These are phyloP conservation scores for Mycena filopes DNA, from an alignment of 768 basidiomycete genomes.

Conservation along the genomic window DNA sequence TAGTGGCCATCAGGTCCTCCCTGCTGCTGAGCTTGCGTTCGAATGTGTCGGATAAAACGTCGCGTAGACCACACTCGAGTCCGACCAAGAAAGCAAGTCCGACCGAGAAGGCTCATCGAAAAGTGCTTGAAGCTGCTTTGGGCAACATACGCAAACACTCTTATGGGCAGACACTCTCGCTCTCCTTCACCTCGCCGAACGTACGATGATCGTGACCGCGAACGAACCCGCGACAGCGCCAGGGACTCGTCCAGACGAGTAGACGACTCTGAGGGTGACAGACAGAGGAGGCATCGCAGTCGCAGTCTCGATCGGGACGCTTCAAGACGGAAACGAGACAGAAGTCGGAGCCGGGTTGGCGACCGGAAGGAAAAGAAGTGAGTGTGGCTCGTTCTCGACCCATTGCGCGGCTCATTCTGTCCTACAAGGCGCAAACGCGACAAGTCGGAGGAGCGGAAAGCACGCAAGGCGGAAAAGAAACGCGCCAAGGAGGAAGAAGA, in stretches of 20 bases:
- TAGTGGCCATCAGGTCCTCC: conserved; percentile 17
- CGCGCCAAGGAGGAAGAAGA: conserved; percentile 88
- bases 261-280: conserved; percentile 45
- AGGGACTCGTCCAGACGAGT: conserved; percentile 46
- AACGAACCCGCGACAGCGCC: conserved; percentile 45
- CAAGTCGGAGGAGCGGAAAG: conserved; percentile 86
- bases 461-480: conserved; percentile 90
- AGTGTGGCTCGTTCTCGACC: conserved; percentile 29
- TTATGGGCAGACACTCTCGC: conserved; percentile 38
- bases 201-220: conserved; percentile 50
- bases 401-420: conserved; percentile 9
- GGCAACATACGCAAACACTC: neutral
- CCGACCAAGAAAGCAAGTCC: conserved; percentile 4
- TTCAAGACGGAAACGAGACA: conserved; percentile 41
- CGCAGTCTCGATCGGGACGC: conserved; percentile 36
- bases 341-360: conserved; percentile 51
- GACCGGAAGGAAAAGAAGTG: conserved; percentile 61
- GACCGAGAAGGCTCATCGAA: conserved; percentile 8
- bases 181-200: conserved; percentile 60
- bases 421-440: conserved; percentile 78
- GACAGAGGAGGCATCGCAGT: conserved; percentile 40
- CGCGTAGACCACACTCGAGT: neutral
- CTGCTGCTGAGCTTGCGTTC: conserved; percentile 23
- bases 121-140: neutral
- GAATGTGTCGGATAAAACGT: conserved; percentile 11